Base-by-base conservation (phyloP, 1,284 basidiomycete genomes). In the Ceratobasidium sp. region DNA sequence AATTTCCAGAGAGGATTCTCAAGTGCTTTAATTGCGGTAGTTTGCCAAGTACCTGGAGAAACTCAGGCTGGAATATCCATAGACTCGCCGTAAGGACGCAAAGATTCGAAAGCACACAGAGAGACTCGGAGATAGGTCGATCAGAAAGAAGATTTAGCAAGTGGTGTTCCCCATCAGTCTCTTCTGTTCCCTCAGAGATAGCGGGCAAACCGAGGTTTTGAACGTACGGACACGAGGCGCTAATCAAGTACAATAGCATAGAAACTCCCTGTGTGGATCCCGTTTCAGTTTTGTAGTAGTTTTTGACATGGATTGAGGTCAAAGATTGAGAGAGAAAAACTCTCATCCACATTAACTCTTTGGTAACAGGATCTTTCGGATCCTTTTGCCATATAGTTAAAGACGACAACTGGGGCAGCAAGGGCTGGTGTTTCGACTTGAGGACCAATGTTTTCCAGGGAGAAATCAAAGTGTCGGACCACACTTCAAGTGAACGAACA, bases 191-290 rank as follows among this genome's bases (percentile, higher is more conserved):
- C 17, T 20, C 47, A 49, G 17, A 4, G 47, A 49, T 20, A 49
- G 47, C 8, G 17, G 47, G 47, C 47, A 49, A 49, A 8, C 17
- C 4, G 17, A 49, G 47, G 4, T 49, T 20, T 49, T 99, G 98
- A 84, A 93, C 99, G 84, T 99, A 99, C 84, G 99, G 99, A 85
- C 90, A 49, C 20, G 47, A 11, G 95, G 81, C 89, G 98, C 82
- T 98, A 84, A 28, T 20, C 31, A 60, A 28, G 17, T 60, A 13
- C 31, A 31, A 60, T 35, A 35, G 47, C 8, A 20, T 20, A 20
- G 17, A 49, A 20, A 49, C 20, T 17, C 47, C 47, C 47, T 10
- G 17, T 10, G 4, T 49, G 20, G 47, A 49, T 49, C 8, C 17
- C 17, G 17, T 10, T 17, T 4, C 47, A 49, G 47, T 20, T 49